Conservation (phyloP, 2,329 filamentous ascomycete species). For the Diplodia intermedia region DNA sequence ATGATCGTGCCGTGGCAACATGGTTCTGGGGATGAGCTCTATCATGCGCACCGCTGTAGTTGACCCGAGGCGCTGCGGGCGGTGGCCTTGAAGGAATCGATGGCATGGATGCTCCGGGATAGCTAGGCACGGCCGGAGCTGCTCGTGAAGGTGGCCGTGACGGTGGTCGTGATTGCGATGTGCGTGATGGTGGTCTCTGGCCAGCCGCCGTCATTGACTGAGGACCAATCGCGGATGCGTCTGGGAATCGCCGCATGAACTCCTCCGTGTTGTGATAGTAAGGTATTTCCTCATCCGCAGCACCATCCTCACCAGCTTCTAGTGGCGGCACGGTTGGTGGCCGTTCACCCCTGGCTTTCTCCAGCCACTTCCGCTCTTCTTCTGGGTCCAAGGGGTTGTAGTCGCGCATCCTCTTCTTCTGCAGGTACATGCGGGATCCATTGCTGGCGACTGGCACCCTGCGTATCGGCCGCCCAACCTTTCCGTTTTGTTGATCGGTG, state of each 20-base stretch:
- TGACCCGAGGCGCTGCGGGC: slow-evolving; percentile 65
- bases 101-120: slow-evolving; percentile 63
- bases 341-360: slow-evolving; percentile 73
- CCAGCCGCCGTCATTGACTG: slow-evolving; percentile 65
- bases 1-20: slow-evolving; percentile 44
- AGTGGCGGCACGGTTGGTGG: slow-evolving; percentile 50
- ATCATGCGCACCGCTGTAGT: slow-evolving; percentile 82
- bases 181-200: slow-evolving; percentile 35
- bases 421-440: slow-evolving; percentile 61
- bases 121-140: slow-evolving; percentile 51
- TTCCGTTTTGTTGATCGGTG: slow-evolving; percentile 51
- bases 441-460: slow-evolving; percentile 60
- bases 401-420: slow-evolving; percentile 63
- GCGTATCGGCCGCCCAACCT: slow-evolving; percentile 57
- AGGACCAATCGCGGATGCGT: slow-evolving; percentile 65
- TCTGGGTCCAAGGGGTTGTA: slow-evolving; percentile 78
- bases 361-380: slow-evolving; percentile 82
- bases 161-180: slow-evolving; percentile 39
- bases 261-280: slow-evolving; percentile 76
- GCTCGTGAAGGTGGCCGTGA: slow-evolving; percentile 42
- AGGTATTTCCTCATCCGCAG: slow-evolving; percentile 43
- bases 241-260: slow-evolving; percentile 81
- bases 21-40: slow-evolving; percentile 48
- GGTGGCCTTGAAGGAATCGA: slow-evolving; percentile 65
- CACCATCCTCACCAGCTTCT: slow-evolving; percentile 41